Evolutionary conservation across 768 basidiomycete genomes (phyloP), one percentile per base, ranked within the genome.

Genomic region (Trametes cubensis): DNA sequence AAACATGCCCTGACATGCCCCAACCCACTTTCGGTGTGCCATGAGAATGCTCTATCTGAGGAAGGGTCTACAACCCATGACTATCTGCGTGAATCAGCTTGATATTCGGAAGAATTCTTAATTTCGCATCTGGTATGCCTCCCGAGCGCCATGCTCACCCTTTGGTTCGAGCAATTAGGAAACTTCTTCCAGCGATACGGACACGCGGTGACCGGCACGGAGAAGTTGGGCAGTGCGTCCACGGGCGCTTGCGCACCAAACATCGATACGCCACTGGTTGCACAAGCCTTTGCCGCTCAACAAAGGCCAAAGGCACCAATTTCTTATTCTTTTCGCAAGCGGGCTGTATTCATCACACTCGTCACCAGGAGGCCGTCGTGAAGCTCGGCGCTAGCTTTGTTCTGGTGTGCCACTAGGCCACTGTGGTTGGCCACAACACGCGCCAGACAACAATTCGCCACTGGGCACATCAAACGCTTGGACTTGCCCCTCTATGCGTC

Each of bases 1-100:
- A 68, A 71, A 69, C 69, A 70, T 69, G 70, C 69, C 59, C 56
- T 66, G 66, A 55, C 68, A 70, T 72, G 71, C 67, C 65, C 58
- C 58, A 52, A 20, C n/a, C 48, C 55, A 42, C 14, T 47, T 42
- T n/a, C 38, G 2, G 50, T 55, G 50, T 56, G 55, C 47, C 25
- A 23, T 40, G 18, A 47, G 14, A 41, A 15, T 26, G 17, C 4
- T 26, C 26, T 28, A 10, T 7, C 34, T 11, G 6, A 11, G 34
- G 6, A 34, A 34, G 34, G 34, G 2, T 10, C 10, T 34, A 2
- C 34, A 34, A 34, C 11, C n/a, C 11, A 10, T 34, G 34, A 34
- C 34, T 2, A 34, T 34, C 34, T 34, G 34, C 34, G 34, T 34
- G 34, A 34, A 34, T 34, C 6, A 34, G 20, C 20, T 18, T 2